These are phyloP conservation scores for Ramularia endophylla DNA, from an alignment of 2,329 filamentous ascomycete species.

Conservation along the genomic window DNA sequence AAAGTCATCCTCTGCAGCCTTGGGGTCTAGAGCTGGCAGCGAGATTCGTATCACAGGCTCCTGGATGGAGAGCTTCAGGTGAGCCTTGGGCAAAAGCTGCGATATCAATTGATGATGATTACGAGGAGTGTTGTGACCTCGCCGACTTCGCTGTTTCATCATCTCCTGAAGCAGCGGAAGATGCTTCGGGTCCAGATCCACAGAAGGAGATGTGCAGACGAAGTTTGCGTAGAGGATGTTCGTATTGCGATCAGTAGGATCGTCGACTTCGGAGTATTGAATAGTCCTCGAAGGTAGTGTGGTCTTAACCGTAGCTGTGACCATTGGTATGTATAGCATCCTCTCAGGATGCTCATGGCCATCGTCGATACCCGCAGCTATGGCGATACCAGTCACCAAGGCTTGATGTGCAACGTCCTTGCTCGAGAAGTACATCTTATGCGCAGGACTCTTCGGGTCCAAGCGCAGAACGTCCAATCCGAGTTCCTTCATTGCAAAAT, in stretches of 20 bases:
- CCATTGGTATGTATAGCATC: conserved; percentile 92
- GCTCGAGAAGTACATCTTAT: conserved; percentile 96
- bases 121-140: conserved; percentile 2
- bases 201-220: conserved; percentile 89
- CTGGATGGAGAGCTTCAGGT: conserved; percentile 91
- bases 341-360: conserved; percentile 80
- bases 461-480: conserved; percentile 88
- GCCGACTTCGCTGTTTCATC: conserved; percentile 43
- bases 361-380: conserved; percentile 87
- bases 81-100: conserved; percentile 86
- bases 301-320: conserved; percentile 89
- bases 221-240: conserved; percentile 97
- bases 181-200: conserved; percentile 89
- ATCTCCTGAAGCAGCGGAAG: conserved; percentile 78
- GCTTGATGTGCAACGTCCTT: conserved; percentile 94
- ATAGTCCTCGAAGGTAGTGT: conserved; percentile 93
- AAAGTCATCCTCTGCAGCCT: conserved; percentile 67
- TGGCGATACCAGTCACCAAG: conserved; percentile 81
- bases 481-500: conserved; percentile 92
- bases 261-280: conserved; percentile 63
- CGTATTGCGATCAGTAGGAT: conserved; percentile 76
- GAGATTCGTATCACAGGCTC: conserved; percentile 91
- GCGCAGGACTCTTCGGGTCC: conserved; percentile 85
- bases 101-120: conserved; percentile 65
- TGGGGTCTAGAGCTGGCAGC: conserved; percentile 65